These are phyloP conservation scores for Eremomyces bilateralis DNA, from an alignment of 495 filamentous ascomycete genomes.

Conservation along the genomic window DNA sequence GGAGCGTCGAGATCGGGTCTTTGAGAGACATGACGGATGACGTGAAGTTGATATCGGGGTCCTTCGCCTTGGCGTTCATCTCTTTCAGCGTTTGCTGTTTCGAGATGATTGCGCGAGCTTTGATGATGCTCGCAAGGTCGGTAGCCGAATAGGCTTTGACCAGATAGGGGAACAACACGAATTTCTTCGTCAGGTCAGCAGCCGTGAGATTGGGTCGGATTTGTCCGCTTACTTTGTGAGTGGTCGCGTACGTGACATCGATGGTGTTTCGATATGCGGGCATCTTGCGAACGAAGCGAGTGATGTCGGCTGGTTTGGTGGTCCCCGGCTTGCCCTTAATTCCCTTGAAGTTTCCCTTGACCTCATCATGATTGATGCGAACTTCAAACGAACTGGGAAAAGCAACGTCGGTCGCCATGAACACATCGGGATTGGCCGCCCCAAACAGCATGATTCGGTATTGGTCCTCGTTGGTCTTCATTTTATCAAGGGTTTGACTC, in stretches of 20 bases:
- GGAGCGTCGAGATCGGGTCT: slow-evolving; percentile 70
- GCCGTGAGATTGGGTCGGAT: neutral
- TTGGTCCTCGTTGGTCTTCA: slow-evolving; percentile 30
- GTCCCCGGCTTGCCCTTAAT: slow-evolving; percentile 91
- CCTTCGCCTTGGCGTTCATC: slow-evolving; percentile 61
- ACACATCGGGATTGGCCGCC: slow-evolving; percentile 33
- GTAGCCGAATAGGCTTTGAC: slow-evolving; percentile 51
- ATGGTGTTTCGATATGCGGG: slow-evolving; percentile 42
- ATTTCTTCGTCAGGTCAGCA: slow-evolving; percentile 33
- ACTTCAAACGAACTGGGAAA: slow-evolving; percentile 87
- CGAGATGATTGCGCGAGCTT: slow-evolving; percentile 43
- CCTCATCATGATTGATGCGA: slow-evolving; percentile 67
- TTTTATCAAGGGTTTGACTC: slow-evolving; percentile 24
- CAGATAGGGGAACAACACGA: slow-evolving; percentile 48
- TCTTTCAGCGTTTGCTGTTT: slow-evolving; percentile 66
- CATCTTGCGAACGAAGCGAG: slow-evolving; percentile 45
- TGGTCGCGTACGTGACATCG: slow-evolving; percentile 78
- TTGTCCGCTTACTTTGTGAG: too few relatives aligned
- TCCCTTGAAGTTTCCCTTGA: slow-evolving; percentile 76
- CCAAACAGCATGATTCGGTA: slow-evolving; percentile 65
- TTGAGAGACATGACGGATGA: slow-evolving; percentile 77
- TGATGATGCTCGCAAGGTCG: slow-evolving; percentile 46
- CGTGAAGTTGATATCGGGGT: slow-evolving; percentile 71
- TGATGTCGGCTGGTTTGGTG: slow-evolving; percentile 81
- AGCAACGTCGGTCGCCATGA: slow-evolving; percentile 40